phyloP scores from a whole-genome alignment of 331 rosid genomes.

The Quercus tomentella region DNA sequence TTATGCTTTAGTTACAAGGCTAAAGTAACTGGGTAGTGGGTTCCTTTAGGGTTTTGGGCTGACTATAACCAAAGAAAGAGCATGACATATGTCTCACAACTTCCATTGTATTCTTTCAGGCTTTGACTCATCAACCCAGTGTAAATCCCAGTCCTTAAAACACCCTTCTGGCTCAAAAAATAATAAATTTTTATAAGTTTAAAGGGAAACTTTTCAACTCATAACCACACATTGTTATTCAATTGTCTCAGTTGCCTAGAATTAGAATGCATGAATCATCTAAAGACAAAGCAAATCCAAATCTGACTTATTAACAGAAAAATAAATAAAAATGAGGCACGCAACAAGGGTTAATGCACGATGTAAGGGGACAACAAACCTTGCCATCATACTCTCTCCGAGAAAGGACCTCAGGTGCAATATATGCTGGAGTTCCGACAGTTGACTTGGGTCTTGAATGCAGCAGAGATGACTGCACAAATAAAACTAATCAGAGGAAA shows the following conservation, averaged over 20 bases:
- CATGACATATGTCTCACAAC: no score
- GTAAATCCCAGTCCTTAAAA: neutral
- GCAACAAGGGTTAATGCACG: neutral
- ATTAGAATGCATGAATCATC: neutral
- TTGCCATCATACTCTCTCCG: constrained; percentile 94
- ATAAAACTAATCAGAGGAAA: constrained; percentile 27
- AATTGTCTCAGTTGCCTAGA: neutral
- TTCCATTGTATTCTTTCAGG: neutral
- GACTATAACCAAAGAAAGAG: no score
- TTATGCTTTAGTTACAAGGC: no score
- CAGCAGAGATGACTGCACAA: constrained; percentile 80
- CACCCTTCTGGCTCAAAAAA: neutral
- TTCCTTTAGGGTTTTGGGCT: no score
- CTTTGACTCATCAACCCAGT: neutral
- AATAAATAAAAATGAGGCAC: neutral
- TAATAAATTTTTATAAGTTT: neutral
- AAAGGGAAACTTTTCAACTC: neutral
- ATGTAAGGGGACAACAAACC: constrained; percentile 31
- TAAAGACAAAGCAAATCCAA: neutral
- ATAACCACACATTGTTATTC: neutral
- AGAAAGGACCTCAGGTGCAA: constrained; percentile 94
- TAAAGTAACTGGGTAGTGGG: no score
- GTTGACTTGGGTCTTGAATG: constrained; percentile 92
- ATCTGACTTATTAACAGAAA: neutral
- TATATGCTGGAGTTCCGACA: constrained; percentile 92